Evolutionary conservation across 2,329 filamentous ascomycete genomes (phyloP).

Genomic region (Aspergillus costaricaensis): DNA sequence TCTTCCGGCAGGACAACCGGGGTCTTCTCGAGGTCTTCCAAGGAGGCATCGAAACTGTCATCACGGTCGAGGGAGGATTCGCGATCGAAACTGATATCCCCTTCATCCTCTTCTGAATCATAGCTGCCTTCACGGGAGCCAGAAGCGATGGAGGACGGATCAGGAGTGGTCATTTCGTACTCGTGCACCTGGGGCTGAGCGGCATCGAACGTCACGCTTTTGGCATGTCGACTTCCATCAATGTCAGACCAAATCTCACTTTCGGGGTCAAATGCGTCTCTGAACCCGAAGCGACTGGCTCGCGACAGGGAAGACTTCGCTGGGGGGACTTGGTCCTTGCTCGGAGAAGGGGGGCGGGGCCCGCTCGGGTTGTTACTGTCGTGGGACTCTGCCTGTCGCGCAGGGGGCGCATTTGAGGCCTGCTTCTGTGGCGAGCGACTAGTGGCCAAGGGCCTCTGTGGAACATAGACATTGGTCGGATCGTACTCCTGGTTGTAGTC

Average conservation of each 20-base stretch:
- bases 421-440: slow-evolving; percentile 59
- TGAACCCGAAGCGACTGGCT: slow-evolving; percentile 59
- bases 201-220: slow-evolving; percentile 95
- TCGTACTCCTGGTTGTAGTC: slow-evolving; percentile 94
- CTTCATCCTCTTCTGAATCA: slow-evolving; percentile 72
- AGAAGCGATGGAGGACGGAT: slow-evolving; percentile 87
- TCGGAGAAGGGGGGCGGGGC: slow-evolving; percentile 55
- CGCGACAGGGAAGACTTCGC: slow-evolving; percentile 85
- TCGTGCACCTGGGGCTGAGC: slow-evolving; percentile 94
- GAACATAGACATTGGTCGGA: slow-evolving; percentile 70
- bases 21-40: slow-evolving; percentile 95
- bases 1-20: slow-evolving; percentile 97
- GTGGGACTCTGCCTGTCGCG: slow-evolving; percentile 24
- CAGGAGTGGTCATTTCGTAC: slow-evolving; percentile 96
- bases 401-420: slow-evolving; percentile 70
- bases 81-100: slow-evolving; percentile 63
- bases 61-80: slow-evolving; percentile 66
- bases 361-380: slow-evolving; percentile 20
- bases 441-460: slow-evolving; percentile 78
- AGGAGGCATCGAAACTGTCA: slow-evolving; percentile 92
- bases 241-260: slow-evolving; percentile 68
- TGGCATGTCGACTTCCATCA: slow-evolving; percentile 76
- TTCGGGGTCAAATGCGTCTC: slow-evolving; percentile 68
- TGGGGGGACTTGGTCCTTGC: slow-evolving; percentile 73
- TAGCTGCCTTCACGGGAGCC: slow-evolving; percentile 92